phyloP scores from a whole-genome alignment of 352 stramenopile genomes.

The Phytophthora fragariaefolia region DNA sequence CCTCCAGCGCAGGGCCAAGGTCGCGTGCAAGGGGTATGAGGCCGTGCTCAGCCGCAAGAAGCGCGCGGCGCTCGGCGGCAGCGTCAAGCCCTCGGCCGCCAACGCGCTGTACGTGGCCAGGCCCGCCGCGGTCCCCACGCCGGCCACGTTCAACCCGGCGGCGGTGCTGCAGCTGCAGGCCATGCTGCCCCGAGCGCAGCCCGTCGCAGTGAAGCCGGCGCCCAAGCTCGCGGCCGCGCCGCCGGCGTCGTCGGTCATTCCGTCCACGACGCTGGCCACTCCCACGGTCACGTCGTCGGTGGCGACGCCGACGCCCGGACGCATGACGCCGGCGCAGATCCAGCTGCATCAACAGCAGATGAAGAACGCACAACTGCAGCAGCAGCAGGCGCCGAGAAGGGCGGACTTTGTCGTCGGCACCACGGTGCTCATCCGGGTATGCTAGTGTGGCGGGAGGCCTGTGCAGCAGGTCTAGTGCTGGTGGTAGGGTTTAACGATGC shows the following conservation, averaged over 20 bases:
- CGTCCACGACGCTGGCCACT: conserved; percentile 33
- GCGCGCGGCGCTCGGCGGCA: conserved; percentile 37
- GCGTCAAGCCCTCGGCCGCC: conserved; percentile 31
- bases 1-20: conserved; percentile 68
- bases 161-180: conserved; percentile 41
- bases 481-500: background rate
- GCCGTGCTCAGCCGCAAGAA: conserved; percentile 80
- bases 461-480: too few relatives aligned
- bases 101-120: conserved; percentile 36
- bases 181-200: conserved; percentile 40
- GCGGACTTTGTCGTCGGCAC: conserved; percentile 72
- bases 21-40: conserved; percentile 75
- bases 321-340: conserved; percentile 35
- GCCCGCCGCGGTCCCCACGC: conserved; percentile 23
- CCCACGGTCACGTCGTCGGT: conserved; percentile 26
- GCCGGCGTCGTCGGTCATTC: conserved; percentile 28
- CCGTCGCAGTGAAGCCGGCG: conserved; percentile 31
- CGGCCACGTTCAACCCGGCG: conserved; percentile 37
- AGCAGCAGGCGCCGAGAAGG: conserved; percentile 42
- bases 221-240: conserved; percentile 37
- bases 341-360: conserved; percentile 49
- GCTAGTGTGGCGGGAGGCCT: too few relatives aligned
- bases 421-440: conserved; percentile 72
- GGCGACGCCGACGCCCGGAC: conserved; percentile 21
- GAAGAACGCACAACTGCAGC: conserved; percentile 37